Percentiles rank a stretch among this genome's conserved stretches.
Evolutionary conservation across 768 basidiomycete species (phyloP).

Genomic region (Russula vinacea): DNA sequence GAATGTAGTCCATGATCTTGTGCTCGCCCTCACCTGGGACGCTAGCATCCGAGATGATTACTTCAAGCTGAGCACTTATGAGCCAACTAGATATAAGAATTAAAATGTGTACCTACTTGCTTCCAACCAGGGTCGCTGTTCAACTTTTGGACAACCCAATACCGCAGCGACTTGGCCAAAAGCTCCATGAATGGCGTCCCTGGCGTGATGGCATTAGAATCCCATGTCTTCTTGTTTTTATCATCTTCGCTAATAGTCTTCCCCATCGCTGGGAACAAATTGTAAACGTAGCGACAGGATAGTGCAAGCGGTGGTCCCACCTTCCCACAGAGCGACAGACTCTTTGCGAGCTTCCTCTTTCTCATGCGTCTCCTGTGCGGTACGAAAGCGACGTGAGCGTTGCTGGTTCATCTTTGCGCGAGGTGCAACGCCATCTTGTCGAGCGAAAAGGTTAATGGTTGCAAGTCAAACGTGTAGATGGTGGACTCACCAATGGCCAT

Average conservation of each 20-base stretch:
- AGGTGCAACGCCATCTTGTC: constrained; percentile 91
- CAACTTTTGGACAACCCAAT: constrained; percentile 95
- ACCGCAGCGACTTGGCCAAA: constrained; percentile 80
- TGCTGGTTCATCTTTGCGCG: constrained; percentile 99
- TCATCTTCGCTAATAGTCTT: constrained; percentile 79
- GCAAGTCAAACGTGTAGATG: constrained; percentile 16
- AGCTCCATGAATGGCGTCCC: constrained; percentile 98
- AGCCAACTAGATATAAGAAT: background rate
- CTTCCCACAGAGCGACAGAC: constrained; percentile 81
- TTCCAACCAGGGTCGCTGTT: constrained; percentile 97
- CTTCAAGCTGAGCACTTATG: constrained; percentile 62
- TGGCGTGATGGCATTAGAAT: constrained; percentile 98
- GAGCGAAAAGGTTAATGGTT: background rate
- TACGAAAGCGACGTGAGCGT: constrained; percentile 91
- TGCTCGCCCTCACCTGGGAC: constrained; percentile 99
- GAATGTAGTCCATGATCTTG: constrained; percentile 99
- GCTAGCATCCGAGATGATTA: constrained; percentile 94
- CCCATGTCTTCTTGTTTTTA: constrained; percentile 85
- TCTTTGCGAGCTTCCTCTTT: constrained; percentile 86
- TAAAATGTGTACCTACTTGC: constrained; percentile 46
- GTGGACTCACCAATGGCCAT: constrained; percentile 88
- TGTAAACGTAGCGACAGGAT: background rate
- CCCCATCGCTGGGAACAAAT: constrained; percentile 71
- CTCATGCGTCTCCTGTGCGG: constrained; percentile 91
- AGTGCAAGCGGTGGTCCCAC: constrained; percentile 40